A percentile compares a stretch with the other conserved stretches of the same genome.
These are phyloP conservation scores for Tephrocybe sp. DNA, from an alignment of 768 basidiomycete genomes.

Conservation along the genomic window DNA sequence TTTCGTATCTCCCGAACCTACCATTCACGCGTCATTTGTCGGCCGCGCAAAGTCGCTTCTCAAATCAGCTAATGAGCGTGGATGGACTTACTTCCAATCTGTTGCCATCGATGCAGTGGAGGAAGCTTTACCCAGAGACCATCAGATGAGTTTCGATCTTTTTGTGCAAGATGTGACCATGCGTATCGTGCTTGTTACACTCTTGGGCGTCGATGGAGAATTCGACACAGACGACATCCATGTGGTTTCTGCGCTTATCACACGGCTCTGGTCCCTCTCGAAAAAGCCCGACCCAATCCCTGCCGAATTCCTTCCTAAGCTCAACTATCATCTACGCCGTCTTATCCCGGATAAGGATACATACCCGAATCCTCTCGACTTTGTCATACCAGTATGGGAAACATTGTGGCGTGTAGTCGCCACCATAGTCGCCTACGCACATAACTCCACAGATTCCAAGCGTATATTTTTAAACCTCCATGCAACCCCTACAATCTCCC, in stretches of 20 bases:
- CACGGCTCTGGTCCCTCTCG: conserved; percentile 46
- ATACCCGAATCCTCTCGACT: conserved; percentile 44
- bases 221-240: conserved; percentile 33
- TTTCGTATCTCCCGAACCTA: conserved; percentile 43
- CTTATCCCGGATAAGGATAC: conserved; percentile 37
- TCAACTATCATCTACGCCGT: conserved; percentile 35
- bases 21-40: conserved; percentile 36
- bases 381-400: conserved; percentile 61
- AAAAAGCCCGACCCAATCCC: conserved; percentile 35
- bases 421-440: conserved; percentile 35
- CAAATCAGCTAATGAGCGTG: conserved; percentile 20
- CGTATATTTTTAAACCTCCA: conserved; percentile 37
- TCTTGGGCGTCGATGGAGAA: conserved; percentile 33
- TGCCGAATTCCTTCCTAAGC: conserved; percentile 25
- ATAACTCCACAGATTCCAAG: conserved; percentile 21
- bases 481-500: conserved; percentile 23
- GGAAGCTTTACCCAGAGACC: conserved; percentile 16
- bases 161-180: conserved; percentile 48
- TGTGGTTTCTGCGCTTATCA: conserved; percentile 40
- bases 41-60: conserved; percentile 29
- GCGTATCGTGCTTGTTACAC: conserved; percentile 38
- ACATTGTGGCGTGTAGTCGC: conserved; percentile 64
- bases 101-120: conserved; percentile 31
- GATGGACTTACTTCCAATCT: conserved; percentile 34
- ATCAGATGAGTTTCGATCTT: conserved; percentile 28